Evolutionary conservation across 345 rosid genomes (phyloP), one percentile per base, ranked within the genome.

Genomic region (Citrus unshiu): DNA sequence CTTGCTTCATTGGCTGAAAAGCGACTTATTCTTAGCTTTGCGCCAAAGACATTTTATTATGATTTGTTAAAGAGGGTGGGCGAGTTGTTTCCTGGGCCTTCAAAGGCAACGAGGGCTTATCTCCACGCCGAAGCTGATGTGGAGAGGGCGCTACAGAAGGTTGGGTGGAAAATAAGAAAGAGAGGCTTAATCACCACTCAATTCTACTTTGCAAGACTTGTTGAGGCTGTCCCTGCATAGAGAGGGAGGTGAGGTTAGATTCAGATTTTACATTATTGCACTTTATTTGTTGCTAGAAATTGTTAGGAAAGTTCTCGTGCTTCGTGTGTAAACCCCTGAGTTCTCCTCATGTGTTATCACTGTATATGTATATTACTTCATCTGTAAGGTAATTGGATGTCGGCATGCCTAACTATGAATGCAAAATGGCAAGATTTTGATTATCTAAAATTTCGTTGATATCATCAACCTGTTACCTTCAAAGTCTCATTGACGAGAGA

Each of bases 71-170:
- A 96, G 85, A 88, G 98, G 68, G 84, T 90, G 9, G 98, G 99
- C 6, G 97, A 96, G 89, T 86, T 96, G 87, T 94, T 93, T 82
- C 99, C 97, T 0, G 98, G 98, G 76, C 99, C 99, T 66, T 96
- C 98, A 12, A 96, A 94, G 90, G 99, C 97, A 19, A 96, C 98
- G 0, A 89, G 98, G 79, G 99, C 98, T 1, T 94, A 95, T 77
- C 90, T 92, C 68, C 99, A 94, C 13, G 79, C 99, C 0, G 99
- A 96, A 83, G 98, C 93, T 0, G 98, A 93, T 85, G 92, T 94
- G 1, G 98, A 96, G 88, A 85, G 86, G 66, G 98, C 98, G 0
- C 69, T 96, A 82, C 73, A 78, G 72, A 96, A 92, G 86, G 94
- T 85, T 37, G 99, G 99, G 24, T 96, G 99, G 99, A 96, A 84